Evolutionary conservation across 176 grass and related monocot genomes (phyloP), one percentile per base, ranked within the genome.

Genomic region (Phragmites australis): DNA sequence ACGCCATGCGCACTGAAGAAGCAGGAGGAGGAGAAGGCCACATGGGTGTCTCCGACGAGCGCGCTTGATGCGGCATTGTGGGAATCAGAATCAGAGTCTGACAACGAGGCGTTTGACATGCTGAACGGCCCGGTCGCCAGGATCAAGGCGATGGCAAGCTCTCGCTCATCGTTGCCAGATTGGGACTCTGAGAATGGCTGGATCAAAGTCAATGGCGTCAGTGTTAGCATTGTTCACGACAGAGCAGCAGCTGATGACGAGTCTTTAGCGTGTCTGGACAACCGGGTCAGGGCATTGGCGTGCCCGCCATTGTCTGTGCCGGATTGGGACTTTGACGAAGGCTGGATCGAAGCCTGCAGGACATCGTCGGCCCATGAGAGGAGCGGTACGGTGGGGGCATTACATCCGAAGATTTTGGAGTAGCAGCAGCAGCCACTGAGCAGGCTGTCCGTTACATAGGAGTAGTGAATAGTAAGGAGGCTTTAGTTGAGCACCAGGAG

Each of bases 31-130:
- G 65, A 13, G 27, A 45, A 31, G 23, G 37, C 40, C 3, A 81
- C 23, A 8, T 81, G 90, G 82, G 58, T 83, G 59, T 92, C 90
- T 9, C 90, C 90, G 0, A 86, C 54, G 21, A 89, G 86, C 68
- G 61, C 63, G 25, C 75, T 86, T 14, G 78, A 86, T 25, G 66
- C 61, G 1, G 50, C 23, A 0, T 63, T 88, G 18, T 92, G 86
- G 86, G 58, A 81, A 2, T 70, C 54, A 0, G 23, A 69, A 13
- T 83, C 63, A 18, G 77, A 64, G 16, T 40, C 50, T 0, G 83
- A 51, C 54, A 55, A 78, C 4, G 78, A 66, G 5, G 85, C 21
- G 7, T 44, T 56, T 0, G 66, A 71, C 0, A 27, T 21, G 25
- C 8, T 41, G 41, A 13, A 32, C 6, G 47, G 41, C 26, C 16